These are phyloP conservation scores for Didymella keratinophila DNA, from an alignment of 2,329 filamentous ascomycete genomes.

Conservation along the genomic window DNA sequence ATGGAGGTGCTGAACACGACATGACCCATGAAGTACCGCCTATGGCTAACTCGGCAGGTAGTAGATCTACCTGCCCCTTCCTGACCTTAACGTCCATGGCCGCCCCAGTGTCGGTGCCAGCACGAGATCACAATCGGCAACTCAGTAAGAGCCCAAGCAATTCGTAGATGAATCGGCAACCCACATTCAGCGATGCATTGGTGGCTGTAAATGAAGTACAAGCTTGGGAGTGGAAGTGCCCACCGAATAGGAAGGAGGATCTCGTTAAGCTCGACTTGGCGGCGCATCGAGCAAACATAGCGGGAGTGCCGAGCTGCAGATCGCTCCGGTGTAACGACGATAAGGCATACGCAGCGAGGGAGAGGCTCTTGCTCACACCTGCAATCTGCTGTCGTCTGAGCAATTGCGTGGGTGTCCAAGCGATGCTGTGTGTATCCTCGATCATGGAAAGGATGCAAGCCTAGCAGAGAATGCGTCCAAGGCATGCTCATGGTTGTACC, in stretches of 20 bases:
- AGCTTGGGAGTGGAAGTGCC: constrained; percentile 33
- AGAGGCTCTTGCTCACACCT: neutral
- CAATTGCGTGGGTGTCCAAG: neutral
- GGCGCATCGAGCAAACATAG: constrained; percentile 24
- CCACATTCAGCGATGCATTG: constrained; percentile 34
- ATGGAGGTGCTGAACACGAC: constrained; percentile 22
- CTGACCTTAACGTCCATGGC: constrained; percentile 27
- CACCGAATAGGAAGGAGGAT: constrained; percentile 46
- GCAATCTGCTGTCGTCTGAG: constrained; percentile 1
- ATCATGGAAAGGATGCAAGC: neutral
- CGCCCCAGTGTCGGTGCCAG: constrained; percentile 21
- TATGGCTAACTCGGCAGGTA: constrained; percentile 43
- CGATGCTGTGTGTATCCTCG: neutral
- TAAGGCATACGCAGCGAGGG: constrained; percentile 15
- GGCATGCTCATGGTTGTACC: neutral
- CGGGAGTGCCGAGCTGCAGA: constrained; percentile 29
- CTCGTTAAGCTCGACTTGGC: constrained; percentile 40
- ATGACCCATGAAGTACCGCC: constrained; percentile 17
- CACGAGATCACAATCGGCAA: constrained; percentile 35
- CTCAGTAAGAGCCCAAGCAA: constrained; percentile 21
- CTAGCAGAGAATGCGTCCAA: neutral
- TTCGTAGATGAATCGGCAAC: constrained; percentile 32
- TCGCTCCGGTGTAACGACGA: constrained; percentile 23
- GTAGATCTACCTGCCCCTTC: constrained; percentile 39
- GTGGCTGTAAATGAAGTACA: constrained; percentile 42